phyloP scores from a whole-genome alignment of 306 rosid species.

The Hippophae gyantsensis region DNA sequence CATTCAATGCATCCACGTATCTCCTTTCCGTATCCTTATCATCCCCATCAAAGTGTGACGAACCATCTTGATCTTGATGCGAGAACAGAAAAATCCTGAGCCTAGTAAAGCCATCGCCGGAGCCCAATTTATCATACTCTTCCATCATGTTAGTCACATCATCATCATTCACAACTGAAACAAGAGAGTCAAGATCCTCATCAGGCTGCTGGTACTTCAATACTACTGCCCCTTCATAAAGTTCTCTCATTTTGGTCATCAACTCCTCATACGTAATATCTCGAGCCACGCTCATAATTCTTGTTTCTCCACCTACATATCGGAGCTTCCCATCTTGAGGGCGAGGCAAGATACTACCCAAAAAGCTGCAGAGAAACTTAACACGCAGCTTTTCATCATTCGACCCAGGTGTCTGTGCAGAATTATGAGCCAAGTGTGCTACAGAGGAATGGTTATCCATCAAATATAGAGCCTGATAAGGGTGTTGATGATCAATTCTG shows the following conservation, averaged over 20 bases:
- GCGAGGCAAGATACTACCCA: slow-evolving; percentile 90
- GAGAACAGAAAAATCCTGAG: slow-evolving; percentile 86
- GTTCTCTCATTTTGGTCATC: slow-evolving; percentile 86
- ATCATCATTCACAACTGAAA: slow-evolving; percentile 90
- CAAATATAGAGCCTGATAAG: slow-evolving; percentile 22
- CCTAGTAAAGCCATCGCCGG: slow-evolving; percentile 83
- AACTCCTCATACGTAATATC: slow-evolving; percentile 68
- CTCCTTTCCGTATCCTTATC: slow-evolving; percentile 81
- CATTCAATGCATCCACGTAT: slow-evolving; percentile 93
- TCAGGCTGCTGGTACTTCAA: slow-evolving; percentile 96
- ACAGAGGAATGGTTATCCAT: slow-evolving; percentile 67
- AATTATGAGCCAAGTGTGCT: slow-evolving; percentile 34
- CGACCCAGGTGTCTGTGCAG: slow-evolving; percentile 23
- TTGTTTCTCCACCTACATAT: slow-evolving; percentile 93
- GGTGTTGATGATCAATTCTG: slow-evolving; percentile 34
- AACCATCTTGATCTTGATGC: slow-evolving; percentile 59
- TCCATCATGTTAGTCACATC: slow-evolving; percentile 98
- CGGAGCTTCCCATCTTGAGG: slow-evolving; percentile 96
- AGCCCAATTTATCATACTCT: slow-evolving; percentile 91
- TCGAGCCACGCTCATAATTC: slow-evolving; percentile 73
- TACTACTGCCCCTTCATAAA: slow-evolving; percentile 67
- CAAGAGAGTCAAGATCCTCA: slow-evolving; percentile 96
- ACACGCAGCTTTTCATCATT: slow-evolving; percentile 62
- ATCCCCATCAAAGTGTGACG: slow-evolving; percentile 72
- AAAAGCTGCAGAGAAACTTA: slow-evolving; percentile 83